Conservation (phyloP, 2,329 filamentous ascomycete genomes). For the Ceratocystis cacaofunesta region DNA sequence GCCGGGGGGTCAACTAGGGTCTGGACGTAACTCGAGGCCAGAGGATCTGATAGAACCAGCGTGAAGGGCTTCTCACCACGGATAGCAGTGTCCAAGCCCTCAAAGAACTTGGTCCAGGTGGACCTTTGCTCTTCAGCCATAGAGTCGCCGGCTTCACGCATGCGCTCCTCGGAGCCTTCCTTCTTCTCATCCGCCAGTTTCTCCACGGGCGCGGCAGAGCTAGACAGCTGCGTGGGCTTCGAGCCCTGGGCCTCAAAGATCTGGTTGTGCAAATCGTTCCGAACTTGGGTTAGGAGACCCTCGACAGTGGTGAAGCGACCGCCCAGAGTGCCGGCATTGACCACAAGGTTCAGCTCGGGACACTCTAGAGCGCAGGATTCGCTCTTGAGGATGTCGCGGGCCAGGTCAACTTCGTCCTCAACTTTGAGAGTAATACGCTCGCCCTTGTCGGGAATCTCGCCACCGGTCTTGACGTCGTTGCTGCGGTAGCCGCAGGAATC, state of each 20-base stretch:
- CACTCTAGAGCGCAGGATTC: conserved; percentile 81
- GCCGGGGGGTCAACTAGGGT: conserved; percentile 60
- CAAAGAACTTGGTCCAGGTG: conserved; percentile 73
- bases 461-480: conserved; percentile 96
- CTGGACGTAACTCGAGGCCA: conserved; percentile 90
- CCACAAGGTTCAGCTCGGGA: conserved; percentile 70
- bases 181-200: neutral
- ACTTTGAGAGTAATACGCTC: conserved; percentile 69
- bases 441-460: conserved; percentile 74
- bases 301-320: conserved; percentile 96
- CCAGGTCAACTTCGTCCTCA: conserved; percentile 55
- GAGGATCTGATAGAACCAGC: conserved; percentile 69
- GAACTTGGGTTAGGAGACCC: conserved; percentile 80
- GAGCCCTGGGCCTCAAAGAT: conserved; percentile 57
- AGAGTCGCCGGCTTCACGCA: conserved; percentile 56
- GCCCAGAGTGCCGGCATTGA: conserved; percentile 86
- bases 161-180: conserved; percentile 40
- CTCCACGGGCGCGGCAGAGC: conserved; percentile 6
- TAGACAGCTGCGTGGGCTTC: conserved; percentile 9
- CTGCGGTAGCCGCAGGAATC: conserved; percentile 84
- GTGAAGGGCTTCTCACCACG: conserved; percentile 67
- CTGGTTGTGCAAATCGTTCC: conserved; percentile 72
- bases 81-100: conserved; percentile 60
- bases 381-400: conserved; percentile 87
- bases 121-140: conserved; percentile 48